Evolutionary conservation across 2,329 filamentous ascomycete genomes (phyloP).

Genomic region (Penicillium sp.): DNA sequence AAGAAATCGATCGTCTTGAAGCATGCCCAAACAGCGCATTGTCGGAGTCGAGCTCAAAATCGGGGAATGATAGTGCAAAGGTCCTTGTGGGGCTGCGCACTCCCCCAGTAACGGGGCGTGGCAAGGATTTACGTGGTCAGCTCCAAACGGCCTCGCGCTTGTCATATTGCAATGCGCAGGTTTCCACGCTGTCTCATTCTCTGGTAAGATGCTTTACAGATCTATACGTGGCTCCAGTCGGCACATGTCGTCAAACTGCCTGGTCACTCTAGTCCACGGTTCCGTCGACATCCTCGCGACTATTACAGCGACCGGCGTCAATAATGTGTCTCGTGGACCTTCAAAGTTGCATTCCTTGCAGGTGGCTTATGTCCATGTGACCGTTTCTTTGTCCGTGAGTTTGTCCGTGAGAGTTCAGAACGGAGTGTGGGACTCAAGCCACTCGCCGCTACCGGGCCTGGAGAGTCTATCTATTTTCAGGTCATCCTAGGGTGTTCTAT

Average conservation of each 20-base stretch:
- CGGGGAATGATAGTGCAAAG: neutral
- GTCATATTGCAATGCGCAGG: neutral
- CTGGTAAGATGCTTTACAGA: neutral
- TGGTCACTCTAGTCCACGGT: neutral
- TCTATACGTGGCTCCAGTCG: neutral
- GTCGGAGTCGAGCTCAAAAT: neutral
- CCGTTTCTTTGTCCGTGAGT: neutral
- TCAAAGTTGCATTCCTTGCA: neutral
- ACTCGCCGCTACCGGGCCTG: neutral
- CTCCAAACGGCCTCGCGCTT: neutral
- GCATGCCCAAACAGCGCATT: neutral
- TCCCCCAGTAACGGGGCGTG: neutral
- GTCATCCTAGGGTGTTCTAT: neutral
- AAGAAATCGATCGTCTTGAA: neutral
- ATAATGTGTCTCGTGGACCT: neutral
- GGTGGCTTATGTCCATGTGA: neutral
- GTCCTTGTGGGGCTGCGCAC: neutral
- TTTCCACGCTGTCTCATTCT: neutral
- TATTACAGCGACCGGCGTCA: neutral
- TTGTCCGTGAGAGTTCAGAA: neutral
- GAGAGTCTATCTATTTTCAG: neutral
- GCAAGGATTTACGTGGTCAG: neutral
- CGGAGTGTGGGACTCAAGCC: neutral
- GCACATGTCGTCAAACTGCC: neutral
- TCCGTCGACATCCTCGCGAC: neutral